Conservation (phyloP, 2,329 filamentous ascomycete species). For the Phialophora macrospora region DNA sequence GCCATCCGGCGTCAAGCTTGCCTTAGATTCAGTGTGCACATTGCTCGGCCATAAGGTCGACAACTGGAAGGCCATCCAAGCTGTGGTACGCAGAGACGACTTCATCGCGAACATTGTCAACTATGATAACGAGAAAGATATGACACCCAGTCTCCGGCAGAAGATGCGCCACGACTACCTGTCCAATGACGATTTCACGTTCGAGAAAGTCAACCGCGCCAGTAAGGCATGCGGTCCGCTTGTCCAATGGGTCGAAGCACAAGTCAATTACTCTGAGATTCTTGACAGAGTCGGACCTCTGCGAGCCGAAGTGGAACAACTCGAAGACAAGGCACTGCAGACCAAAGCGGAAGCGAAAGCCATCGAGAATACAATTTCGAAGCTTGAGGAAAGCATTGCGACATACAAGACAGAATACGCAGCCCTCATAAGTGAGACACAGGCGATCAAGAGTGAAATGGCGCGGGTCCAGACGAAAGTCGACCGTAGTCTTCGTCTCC, state of each 20-base stretch:
- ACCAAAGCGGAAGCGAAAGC: constrained; percentile 93
- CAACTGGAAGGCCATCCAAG: constrained; percentile 90
- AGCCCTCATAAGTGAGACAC: constrained; percentile 91
- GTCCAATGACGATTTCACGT: constrained; percentile 92
- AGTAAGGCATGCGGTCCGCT: constrained; percentile 96
- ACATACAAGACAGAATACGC: constrained; percentile 97
- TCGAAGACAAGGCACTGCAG: constrained; percentile 86
- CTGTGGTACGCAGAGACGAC: constrained; percentile 86
- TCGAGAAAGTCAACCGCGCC: constrained; percentile 92
- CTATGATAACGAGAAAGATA: constrained; percentile 93
- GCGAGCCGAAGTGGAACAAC: constrained; percentile 81
- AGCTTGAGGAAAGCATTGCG: constrained; percentile 86
- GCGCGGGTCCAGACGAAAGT: constrained; percentile 96
- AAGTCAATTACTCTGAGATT: constrained; percentile 98
- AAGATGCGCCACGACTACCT: constrained; percentile 95
- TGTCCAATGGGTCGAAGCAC: constrained; percentile 95
- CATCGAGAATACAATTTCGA: constrained; percentile 82
- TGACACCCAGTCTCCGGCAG: constrained; percentile 79
- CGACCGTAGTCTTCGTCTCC: constrained; percentile 87
- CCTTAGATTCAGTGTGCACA: constrained; percentile 94
- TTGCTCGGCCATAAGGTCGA: constrained; percentile 86
- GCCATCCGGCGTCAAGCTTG: constrained; percentile 85
- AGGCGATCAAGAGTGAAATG: constrained; percentile 98
- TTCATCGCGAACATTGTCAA: constrained; percentile 98
- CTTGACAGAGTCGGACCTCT: constrained; percentile 91